Conservation (phyloP, 495 filamentous ascomycete genomes). For the Penicillium soppii region DNA sequence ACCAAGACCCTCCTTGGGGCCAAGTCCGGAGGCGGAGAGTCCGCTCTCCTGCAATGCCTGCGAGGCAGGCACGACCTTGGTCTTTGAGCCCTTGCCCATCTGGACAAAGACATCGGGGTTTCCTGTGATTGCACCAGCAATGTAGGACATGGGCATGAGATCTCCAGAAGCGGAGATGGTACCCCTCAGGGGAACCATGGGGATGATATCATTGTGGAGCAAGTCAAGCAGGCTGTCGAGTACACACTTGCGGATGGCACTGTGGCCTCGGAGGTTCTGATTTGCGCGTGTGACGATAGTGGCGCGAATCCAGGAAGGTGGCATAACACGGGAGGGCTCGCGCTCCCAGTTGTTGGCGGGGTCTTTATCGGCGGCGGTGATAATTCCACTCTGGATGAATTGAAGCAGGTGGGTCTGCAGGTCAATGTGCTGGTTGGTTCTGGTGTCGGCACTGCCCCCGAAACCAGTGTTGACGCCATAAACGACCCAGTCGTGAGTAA, state of each 20-base stretch:
- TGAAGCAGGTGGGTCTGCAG: slow-evolving; percentile 55
- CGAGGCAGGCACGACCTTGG: slow-evolving; percentile 15
- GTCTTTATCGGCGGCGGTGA: slow-evolving; percentile 31
- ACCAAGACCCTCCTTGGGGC: slow-evolving; percentile 55
- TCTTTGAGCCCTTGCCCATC: slow-evolving; percentile 2
- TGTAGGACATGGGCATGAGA: slow-evolving; percentile 58
- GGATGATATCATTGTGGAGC: slow-evolving; percentile 47
- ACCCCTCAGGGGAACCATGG: slow-evolving; percentile 56
- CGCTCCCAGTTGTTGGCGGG: slow-evolving; percentile 16
- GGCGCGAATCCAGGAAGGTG: slow-evolving; percentile 50
- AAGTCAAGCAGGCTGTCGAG: slow-evolving; percentile 48
- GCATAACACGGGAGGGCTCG: slow-evolving; percentile 37
- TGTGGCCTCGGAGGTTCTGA: slow-evolving; percentile 56
- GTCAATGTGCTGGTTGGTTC: slow-evolving; percentile 36
- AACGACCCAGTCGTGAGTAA: slow-evolving; percentile 11
- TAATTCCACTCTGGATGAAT: slow-evolving; percentile 51
- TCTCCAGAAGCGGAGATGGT: slow-evolving; percentile 67
- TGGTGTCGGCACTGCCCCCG: slow-evolving; percentile 63
- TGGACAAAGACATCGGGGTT: slow-evolving; percentile 41
- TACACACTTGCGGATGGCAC: slow-evolving; percentile 50
- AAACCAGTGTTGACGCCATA: slow-evolving; percentile 67
- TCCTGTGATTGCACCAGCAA: slow-evolving; percentile 59
- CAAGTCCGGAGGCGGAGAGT: slow-evolving; percentile 10
- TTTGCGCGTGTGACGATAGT: slow-evolving; percentile 60
- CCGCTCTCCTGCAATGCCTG: slow-evolving; percentile 10